Conservation (phyloP, 208 protist species). For the Vickermania ingenoplastis region DNA sequence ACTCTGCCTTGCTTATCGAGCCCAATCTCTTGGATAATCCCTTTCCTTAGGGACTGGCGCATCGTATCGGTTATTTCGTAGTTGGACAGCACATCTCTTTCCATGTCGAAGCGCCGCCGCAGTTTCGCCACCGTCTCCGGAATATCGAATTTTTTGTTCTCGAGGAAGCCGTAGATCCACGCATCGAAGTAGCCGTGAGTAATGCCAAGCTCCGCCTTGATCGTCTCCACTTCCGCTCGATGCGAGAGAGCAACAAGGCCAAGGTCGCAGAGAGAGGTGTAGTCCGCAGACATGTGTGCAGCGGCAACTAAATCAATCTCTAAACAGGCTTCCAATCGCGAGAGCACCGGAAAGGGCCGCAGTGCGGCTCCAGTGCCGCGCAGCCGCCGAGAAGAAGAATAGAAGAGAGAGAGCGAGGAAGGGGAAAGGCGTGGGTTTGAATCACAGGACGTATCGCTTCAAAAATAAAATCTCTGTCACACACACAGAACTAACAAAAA, state of each 20-base stretch:
- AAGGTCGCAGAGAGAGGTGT: slow-evolving; percentile 26
- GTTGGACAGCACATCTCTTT: slow-evolving; percentile 34
- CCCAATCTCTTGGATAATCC: slow-evolving; percentile 70
- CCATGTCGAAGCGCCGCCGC: slow-evolving; percentile 49
- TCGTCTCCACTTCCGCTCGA: slow-evolving; percentile 48
- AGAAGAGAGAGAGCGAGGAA: neutral
- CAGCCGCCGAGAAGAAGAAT: neutral
- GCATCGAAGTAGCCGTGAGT: slow-evolving; percentile 63
- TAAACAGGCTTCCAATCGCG: neutral
- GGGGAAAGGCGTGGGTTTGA: neutral
- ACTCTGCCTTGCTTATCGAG: slow-evolving; percentile 56
- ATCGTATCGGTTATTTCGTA: slow-evolving; percentile 68
- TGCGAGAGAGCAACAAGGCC: slow-evolving; percentile 39
- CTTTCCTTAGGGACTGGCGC: slow-evolving; percentile 45
- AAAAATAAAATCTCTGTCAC: too few species aligned
- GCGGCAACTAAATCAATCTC: slow-evolving; percentile 16
- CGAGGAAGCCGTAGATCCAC: slow-evolving; percentile 78
- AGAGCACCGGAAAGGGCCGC: neutral
- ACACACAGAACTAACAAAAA: too few species aligned
- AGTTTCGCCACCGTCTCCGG: slow-evolving; percentile 64
- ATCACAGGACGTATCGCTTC: neutral
- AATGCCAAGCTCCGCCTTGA: slow-evolving; percentile 52
- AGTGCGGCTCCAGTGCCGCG: neutral
- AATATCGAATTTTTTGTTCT: slow-evolving; percentile 81
- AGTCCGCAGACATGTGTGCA: slow-evolving; percentile 3